These are phyloP conservation scores for Ceratobasidium sp. DNA, from an alignment of 1,284 basidiomycete genomes.

Conservation along the genomic window DNA sequence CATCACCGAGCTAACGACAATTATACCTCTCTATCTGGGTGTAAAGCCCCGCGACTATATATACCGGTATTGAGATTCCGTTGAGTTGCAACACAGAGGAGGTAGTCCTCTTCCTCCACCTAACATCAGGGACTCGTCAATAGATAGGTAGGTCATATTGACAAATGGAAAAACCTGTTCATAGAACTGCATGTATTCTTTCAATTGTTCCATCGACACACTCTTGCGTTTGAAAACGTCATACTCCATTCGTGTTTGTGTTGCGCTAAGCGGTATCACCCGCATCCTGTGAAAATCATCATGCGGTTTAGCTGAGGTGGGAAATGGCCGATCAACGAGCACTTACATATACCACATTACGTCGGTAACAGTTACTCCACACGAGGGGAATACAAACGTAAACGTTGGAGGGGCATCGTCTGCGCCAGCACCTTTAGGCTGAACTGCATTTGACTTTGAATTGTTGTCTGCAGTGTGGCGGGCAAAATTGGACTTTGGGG, in stretches of 20 bases:
- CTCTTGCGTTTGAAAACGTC: constrained; percentile 46
- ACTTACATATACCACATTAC: constrained; percentile 46
- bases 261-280: constrained; percentile 44
- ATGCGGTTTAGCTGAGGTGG: background rate
- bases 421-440: constrained; percentile 31
- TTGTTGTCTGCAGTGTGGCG: constrained; percentile 43
- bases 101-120: constrained; percentile 47
- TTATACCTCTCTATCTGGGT: constrained; percentile 44
- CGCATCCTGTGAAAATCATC: constrained; percentile 38
- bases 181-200: constrained; percentile 45
- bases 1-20: background rate
- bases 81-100: constrained; percentile 45
- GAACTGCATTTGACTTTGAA: constrained; percentile 19
- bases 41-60: constrained; percentile 45
- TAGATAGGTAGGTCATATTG: constrained; percentile 23
- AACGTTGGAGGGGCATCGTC: constrained; percentile 43
- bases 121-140: constrained; percentile 21
- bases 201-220: constrained; percentile 43
- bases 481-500: constrained; percentile 45
- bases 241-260: constrained; percentile 47
- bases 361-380: constrained; percentile 41
- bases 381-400: constrained; percentile 45
- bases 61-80: constrained; percentile 46
- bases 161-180: background rate
- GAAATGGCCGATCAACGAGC: background rate